These are phyloP conservation scores for Cutaneotrichosporon sp. DNA, from an alignment of 1,284 basidiomycete species.

Conservation along the genomic window DNA sequence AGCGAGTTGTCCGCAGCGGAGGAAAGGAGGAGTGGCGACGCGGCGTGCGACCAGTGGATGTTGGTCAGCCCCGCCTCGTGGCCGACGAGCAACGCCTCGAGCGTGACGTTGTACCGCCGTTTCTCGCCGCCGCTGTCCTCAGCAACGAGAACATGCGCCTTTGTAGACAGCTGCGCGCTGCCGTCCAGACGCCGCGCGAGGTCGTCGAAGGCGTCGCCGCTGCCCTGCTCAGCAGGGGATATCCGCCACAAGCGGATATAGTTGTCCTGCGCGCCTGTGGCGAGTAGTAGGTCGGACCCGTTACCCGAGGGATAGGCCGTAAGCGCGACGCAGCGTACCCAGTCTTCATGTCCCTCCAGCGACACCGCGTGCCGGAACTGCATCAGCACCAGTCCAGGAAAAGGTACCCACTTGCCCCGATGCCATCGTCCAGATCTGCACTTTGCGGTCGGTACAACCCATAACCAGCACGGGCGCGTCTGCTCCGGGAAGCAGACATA, in stretches of 20 bases:
- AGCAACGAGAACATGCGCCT: conserved; percentile 67
- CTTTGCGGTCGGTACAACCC: conserved; percentile 65
- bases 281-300: conserved; percentile 55
- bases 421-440: conserved; percentile 68
- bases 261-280: conserved; percentile 87
- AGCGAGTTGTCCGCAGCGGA: conserved; percentile 88
- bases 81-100: conserved; percentile 85
- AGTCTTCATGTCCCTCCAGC: conserved; percentile 87
- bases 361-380: conserved; percentile 48
- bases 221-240: conserved; percentile 50
- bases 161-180: conserved; percentile 74
- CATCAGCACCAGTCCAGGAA: conserved; percentile 29
- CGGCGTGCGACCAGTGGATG: conserved; percentile 61
- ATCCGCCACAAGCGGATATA: conserved; percentile 84
- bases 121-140: conserved; percentile 48
- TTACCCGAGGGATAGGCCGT: conserved; percentile 39
- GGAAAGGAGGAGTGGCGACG: conserved; percentile 61
- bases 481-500: conserved; percentile 61
- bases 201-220: conserved; percentile 71
- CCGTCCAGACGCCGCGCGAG: conserved; percentile 73
- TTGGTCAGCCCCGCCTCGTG: conserved; percentile 89
- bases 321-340: conserved; percentile 77
- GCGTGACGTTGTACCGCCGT: conserved; percentile 63
- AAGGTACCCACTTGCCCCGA: conserved; percentile 52
- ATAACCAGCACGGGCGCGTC: conserved; percentile 65